These are phyloP conservation scores for Collybia nuda DNA, from an alignment of 768 basidiomycete species.

Conservation along the genomic window DNA sequence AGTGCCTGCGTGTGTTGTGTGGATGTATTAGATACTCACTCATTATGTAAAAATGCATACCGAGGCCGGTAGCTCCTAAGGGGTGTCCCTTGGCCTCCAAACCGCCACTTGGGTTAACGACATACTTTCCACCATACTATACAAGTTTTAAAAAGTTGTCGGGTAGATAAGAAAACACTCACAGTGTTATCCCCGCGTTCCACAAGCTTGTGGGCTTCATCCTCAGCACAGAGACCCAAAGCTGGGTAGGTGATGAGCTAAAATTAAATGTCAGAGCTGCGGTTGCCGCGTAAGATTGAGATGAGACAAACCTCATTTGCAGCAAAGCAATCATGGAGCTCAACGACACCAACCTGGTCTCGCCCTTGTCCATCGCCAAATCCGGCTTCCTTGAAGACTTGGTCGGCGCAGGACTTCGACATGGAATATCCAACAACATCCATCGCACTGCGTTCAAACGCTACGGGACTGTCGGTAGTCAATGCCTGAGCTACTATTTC, in stretches of 20 bases:
- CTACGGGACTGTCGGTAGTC: conserved; percentile 60
- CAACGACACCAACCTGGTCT: conserved; percentile 79
- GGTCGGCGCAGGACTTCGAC: conserved; percentile 66
- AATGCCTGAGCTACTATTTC: conserved; percentile 72
- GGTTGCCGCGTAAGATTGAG: background rate
- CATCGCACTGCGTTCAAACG: conserved; percentile 75
- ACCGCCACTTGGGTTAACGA: conserved; percentile 83
- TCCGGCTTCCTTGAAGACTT: conserved; percentile 71
- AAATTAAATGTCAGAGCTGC: background rate
- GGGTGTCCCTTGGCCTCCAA: conserved; percentile 90
- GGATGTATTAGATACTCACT: conserved; percentile 40
- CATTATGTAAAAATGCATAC: conserved; percentile 86
- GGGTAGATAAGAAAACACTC: conserved; percentile 16
- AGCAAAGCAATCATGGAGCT: conserved; percentile 86
- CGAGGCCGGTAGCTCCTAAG: conserved; percentile 78
- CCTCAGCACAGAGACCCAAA: conserved; percentile 64
- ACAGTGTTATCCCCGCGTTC: conserved; percentile 81
- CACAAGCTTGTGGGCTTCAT: conserved; percentile 73
- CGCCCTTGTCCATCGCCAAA: conserved; percentile 62
- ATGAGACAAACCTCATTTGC: conserved; percentile 62
- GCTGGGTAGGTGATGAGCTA: conserved; percentile 84
- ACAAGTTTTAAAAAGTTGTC: background rate
- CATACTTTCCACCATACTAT: conserved; percentile 82
- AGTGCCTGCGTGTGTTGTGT: background rate
- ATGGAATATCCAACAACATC: conserved; percentile 81